Evolutionary conservation across 2,329 filamentous ascomycete genomes (phyloP).

Genomic region (Fusarium sp.): DNA sequence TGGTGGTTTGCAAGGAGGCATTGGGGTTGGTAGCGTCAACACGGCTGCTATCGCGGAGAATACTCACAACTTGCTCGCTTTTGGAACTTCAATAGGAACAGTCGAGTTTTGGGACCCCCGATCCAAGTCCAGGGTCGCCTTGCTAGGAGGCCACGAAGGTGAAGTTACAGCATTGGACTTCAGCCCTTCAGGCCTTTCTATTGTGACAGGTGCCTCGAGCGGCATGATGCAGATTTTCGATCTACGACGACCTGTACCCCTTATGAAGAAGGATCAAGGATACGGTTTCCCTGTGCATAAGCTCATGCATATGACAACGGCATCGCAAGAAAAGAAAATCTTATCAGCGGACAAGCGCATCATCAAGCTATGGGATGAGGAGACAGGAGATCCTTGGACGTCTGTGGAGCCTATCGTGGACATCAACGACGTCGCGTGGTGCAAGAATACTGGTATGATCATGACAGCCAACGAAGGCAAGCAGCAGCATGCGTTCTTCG

Average conservation of each 20-base stretch:
- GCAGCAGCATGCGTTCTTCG: slow-evolving; percentile 94
- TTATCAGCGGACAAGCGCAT: slow-evolving; percentile 93
- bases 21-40: slow-evolving; percentile 87
- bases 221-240: slow-evolving; percentile 93
- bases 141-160: slow-evolving; percentile 73
- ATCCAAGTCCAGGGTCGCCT: slow-evolving; percentile 81
- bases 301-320: slow-evolving; percentile 75
- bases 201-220: slow-evolving; percentile 87
- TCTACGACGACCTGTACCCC: slow-evolving; percentile 83
- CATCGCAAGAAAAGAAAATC: slow-evolving; percentile 84
- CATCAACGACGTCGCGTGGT: slow-evolving; percentile 93
- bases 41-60: slow-evolving; percentile 86
- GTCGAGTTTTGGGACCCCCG: slow-evolving; percentile 97
- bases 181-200: slow-evolving; percentile 80
- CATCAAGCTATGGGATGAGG: slow-evolving; percentile 95
- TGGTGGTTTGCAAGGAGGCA: slow-evolving; percentile 84
- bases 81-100: slow-evolving; percentile 93
- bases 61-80: slow-evolving; percentile 89
- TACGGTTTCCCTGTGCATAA: slow-evolving; percentile 94
- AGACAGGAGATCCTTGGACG: slow-evolving; percentile 88
- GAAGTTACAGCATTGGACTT: slow-evolving; percentile 92
- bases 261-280: slow-evolving; percentile 93
- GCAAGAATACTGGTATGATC: slow-evolving; percentile 91
- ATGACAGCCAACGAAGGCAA: slow-evolving; percentile 96
- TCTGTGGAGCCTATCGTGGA: slow-evolving; percentile 95